Conservation (phyloP, 345 rosid genomes). For the Gossypium stocksii region DNA sequence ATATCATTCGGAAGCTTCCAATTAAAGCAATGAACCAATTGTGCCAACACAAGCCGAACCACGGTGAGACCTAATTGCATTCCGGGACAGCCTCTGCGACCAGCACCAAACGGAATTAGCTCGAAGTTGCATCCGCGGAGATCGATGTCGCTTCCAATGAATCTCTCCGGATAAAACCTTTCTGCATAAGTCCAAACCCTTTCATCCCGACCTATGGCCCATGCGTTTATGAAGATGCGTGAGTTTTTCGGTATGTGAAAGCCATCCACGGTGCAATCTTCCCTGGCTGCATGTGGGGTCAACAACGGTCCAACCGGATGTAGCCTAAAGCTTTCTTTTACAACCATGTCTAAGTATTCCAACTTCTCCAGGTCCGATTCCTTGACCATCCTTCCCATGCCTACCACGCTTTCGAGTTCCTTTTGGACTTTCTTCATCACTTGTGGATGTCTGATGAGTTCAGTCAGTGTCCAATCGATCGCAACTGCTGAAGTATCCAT, state of each 20-base stretch:
- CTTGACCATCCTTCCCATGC: background rate
- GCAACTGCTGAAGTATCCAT: constrained; percentile 23
- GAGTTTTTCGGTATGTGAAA: background rate
- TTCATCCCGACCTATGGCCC: background rate
- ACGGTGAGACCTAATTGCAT: constrained; percentile 23
- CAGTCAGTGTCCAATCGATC: constrained; percentile 31
- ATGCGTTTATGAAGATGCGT: background rate
- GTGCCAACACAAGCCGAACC: constrained; percentile 32
- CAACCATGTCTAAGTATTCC: background rate
- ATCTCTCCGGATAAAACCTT: background rate
- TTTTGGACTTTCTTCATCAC: constrained; percentile 25
- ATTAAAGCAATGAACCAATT: constrained; percentile 47
- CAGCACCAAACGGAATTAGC: background rate
- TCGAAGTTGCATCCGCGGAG: background rate
- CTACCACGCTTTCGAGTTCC: background rate
- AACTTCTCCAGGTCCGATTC: background rate
- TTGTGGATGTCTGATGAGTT: constrained; percentile 33
- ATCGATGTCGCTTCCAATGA: background rate
- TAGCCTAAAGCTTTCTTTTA: background rate
- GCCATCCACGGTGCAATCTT: background rate
- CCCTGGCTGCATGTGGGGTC: background rate
- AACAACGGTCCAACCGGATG: background rate
- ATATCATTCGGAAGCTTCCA: constrained; percentile 37
- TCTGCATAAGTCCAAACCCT: background rate
- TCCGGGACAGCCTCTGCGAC: background rate